phyloP scores from a whole-genome alignment of 202 grass and related monocot genomes.

The Tripidium arundinaceum region DNA sequence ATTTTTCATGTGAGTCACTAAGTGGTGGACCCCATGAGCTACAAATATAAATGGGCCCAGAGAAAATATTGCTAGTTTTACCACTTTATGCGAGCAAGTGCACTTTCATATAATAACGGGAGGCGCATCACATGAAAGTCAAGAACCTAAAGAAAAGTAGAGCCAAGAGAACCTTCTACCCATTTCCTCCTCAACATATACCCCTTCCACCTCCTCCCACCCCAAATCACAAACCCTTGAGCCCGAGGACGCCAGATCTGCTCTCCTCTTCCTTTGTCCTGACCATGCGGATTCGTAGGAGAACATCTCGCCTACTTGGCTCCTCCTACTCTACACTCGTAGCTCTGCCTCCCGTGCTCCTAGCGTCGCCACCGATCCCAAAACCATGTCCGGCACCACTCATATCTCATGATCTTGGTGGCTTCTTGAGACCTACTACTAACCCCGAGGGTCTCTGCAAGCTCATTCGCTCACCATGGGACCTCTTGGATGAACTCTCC shows the following conservation, averaged over 20 bases:
- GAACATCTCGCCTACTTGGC: constrained; percentile 10
- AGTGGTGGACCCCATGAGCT: not conserved
- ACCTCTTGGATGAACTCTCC: constrained; percentile 40
- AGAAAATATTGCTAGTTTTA: not conserved
- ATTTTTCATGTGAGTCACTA: not conserved
- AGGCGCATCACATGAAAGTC: not conserved
- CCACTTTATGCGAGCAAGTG: not conserved
- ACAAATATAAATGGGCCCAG: not conserved
- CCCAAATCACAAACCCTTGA: constrained; percentile 36
- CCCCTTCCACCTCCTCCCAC: not conserved
- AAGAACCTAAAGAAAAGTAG: not conserved
- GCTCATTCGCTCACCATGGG: constrained; percentile 50
- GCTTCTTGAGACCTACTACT: not conserved
- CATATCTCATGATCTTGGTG: not conserved
- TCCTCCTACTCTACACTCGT: not conserved
- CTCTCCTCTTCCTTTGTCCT: not conserved
- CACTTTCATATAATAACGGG: not conserved
- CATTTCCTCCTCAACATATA: not conserved
- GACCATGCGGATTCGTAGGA: constrained; percentile 40
- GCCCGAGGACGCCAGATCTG: not conserved
- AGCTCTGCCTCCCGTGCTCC: fast-evolving
- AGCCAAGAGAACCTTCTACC: not conserved
- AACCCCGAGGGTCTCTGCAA: constrained; percentile 10
- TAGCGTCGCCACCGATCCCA: not conserved
- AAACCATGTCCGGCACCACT: not conserved